Base-by-base conservation (phyloP, 2,329 filamentous ascomycete genomes). In the Clonostachys solani region DNA sequence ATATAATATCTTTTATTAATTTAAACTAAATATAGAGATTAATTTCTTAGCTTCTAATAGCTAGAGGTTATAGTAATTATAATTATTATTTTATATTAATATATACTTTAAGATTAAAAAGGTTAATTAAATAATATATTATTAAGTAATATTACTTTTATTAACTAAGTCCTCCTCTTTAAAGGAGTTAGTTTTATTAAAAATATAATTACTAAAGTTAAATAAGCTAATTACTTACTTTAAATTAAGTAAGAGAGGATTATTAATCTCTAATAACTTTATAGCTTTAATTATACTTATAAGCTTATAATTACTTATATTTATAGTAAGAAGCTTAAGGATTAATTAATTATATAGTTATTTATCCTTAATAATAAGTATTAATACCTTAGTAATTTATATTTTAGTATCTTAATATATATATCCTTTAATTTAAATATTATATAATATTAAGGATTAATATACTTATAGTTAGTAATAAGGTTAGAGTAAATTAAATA, bases 1-100 rank as follows among this genome's bases (percentile, higher is more conserved):
- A 43, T 43, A 43, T 23, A 35, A 43, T 35, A 35, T 33, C 43
- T 43, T 47, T 47, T 47, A 47, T 43, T 42, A 33, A 45, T 18
- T 19, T 23, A 45, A 38, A 12, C 29, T 42, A 35, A 15, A 47
- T 42, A 7, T 42, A 36, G 43, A 36, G 34, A 10, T 33, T 36
- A 47, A 18, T 9, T 19, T 5, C 43, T 37, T 33, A 46, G 19
- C n/a, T n/a, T n/a, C n/a, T n/a, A n/a, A n/a, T n/a, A n/a, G n/a
- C n/a, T n/a, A n/a, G n/a, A n/a, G n/a, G n/a, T 36, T 36, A 18
- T 13, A 36, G 36, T 17, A 15, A 36, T 13, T 5, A 38, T 40
- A 18, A 18, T 16, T 16, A 18, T 38, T 38, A 33, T 45, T 9
- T 36, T 35, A 35, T 34, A 18, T n/a, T 34, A 33, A 16, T 18